A percentile compares a stretch with the other conserved stretches of the same genome.
Conservation (phyloP, 768 basidiomycete species). For the Ramaria sp. region DNA sequence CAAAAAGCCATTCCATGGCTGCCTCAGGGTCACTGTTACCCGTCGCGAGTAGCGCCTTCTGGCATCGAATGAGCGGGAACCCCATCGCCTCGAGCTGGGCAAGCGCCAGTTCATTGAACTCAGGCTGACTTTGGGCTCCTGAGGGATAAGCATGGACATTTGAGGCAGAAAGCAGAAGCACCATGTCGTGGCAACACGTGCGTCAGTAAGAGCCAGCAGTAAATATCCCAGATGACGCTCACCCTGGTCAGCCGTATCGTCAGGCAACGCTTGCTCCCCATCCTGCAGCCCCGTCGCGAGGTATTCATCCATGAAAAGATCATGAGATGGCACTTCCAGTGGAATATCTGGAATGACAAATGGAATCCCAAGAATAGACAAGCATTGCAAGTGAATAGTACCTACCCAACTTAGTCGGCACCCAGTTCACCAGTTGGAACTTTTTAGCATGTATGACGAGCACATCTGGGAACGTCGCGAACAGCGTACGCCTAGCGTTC, state of each 20-base stretch:
- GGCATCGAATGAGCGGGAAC: conserved; percentile 76
- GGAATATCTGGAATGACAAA: conserved; percentile 59
- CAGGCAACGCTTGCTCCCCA: conserved; percentile 59
- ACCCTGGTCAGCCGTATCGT: conserved; percentile 29
- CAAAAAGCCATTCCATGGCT: conserved; percentile 95
- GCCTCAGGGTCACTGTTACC: conserved; percentile 63
- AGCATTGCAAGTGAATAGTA: not conserved
- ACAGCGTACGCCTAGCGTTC: conserved; percentile 48
- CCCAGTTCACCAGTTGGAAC: conserved; percentile 94
- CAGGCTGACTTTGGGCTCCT: conserved; percentile 33
- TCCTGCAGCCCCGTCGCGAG: conserved; percentile 61
- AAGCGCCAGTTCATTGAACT: conserved; percentile 69
- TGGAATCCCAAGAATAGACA: not conserved
- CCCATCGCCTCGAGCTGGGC: conserved; percentile 81
- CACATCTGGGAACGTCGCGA: conserved; percentile 82
- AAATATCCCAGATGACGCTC: not conserved
- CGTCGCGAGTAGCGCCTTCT: conserved; percentile 85
- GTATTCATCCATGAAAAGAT: conserved; percentile 52
- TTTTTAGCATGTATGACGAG: conserved; percentile 87
- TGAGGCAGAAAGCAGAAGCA: conserved; percentile 8
- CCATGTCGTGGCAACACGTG: conserved; percentile 3
- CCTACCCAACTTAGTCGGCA: conserved; percentile 86
- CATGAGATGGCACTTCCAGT: conserved; percentile 53
- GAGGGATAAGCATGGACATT: not conserved
- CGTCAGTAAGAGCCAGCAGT: too few relatives aligned